Conservation (phyloP, 2,329 filamentous ascomycete species). For the Cyphellophora attinorum region DNA sequence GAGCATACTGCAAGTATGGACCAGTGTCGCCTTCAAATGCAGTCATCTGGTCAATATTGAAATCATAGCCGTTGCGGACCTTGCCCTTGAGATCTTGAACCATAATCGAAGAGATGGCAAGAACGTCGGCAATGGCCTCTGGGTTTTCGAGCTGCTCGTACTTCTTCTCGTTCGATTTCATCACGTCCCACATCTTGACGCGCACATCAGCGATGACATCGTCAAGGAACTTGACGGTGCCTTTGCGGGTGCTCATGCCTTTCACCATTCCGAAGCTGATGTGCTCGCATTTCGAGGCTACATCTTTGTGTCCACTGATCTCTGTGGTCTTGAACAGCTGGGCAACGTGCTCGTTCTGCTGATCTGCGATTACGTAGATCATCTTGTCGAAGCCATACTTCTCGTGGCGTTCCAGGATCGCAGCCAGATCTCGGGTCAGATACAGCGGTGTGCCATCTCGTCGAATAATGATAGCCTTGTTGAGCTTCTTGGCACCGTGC, state of each 20-base stretch:
- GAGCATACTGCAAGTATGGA: conserved; percentile 56
- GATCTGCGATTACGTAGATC: conserved; percentile 57
- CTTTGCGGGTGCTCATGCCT: conserved; percentile 56
- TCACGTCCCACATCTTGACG: conserved; percentile 96
- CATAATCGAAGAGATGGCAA: conserved; percentile 94
- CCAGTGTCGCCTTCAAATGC: conserved; percentile 59
- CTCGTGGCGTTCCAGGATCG: conserved; percentile 53
- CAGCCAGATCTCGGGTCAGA: conserved; percentile 60
- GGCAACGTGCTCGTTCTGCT: conserved; percentile 56
- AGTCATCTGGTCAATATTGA: conserved; percentile 57
- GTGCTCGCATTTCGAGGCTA: conserved; percentile 50
- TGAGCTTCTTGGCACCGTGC: conserved; percentile 57
- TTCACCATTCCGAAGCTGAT: conserved; percentile 60
- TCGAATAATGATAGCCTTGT: conserved; percentile 57
- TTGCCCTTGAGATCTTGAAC: conserved; percentile 97
- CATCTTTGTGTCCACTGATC: conserved; percentile 51
- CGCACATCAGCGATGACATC: conserved; percentile 70
- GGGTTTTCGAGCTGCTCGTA: conserved; percentile 85
- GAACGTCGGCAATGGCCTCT: conserved; percentile 68
- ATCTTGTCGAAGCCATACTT: conserved; percentile 57
- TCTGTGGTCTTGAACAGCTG: conserved; percentile 58
- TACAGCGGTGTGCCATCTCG: conserved; percentile 60
- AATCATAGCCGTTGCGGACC: conserved; percentile 56
- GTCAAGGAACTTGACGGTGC: conserved; percentile 64
- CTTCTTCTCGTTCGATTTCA: conserved; percentile 83